Conservation (phyloP, 2,329 filamentous ascomycete genomes). For the Xylariaceae sp. region DNA sequence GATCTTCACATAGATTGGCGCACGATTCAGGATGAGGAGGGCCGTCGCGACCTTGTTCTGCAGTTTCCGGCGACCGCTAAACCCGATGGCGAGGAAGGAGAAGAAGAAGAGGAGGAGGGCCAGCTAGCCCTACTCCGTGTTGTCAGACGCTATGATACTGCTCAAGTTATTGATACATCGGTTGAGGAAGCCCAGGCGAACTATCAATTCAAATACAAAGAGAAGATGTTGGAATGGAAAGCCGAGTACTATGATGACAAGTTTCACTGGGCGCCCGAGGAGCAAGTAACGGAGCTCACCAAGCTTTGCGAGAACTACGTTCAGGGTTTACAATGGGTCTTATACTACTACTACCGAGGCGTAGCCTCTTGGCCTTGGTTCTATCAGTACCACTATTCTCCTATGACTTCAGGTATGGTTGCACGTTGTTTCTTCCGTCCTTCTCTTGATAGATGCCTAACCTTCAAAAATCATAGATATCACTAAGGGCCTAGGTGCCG, state of each 20-base stretch:
- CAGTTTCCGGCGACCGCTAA: conserved; percentile 42
- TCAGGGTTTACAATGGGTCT: conserved; percentile 94
- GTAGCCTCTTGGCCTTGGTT: conserved; percentile 99
- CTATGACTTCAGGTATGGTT: conserved; percentile 77
- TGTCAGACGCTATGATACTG: conserved; percentile 87
- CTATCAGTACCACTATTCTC: conserved; percentile 94
- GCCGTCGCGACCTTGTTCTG: conserved; percentile 51
- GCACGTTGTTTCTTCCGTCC: background rate
- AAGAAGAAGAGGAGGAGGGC: conserved; percentile 73
- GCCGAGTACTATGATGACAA: conserved; percentile 89
- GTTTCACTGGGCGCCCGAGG: conserved; percentile 80
- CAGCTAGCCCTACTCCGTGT: conserved; percentile 81
- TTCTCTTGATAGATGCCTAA: background rate
- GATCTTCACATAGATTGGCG: conserved; percentile 57
- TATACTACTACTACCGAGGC: conserved; percentile 96
- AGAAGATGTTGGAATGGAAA: conserved; percentile 92
- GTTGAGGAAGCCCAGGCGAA: conserved; percentile 74
- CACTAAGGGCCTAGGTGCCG: conserved; percentile 77
- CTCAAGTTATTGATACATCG: conserved; percentile 76
- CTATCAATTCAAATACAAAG: conserved; percentile 81
- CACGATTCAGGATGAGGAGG: conserved; percentile 56
- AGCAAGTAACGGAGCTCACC: conserved; percentile 71
- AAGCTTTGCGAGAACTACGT: conserved; percentile 94
- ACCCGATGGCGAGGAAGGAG: conserved; percentile 51
- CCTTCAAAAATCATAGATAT: conserved; percentile 61